A percentile compares a stretch with the other conserved stretches of the same genome.
phyloP scores from a whole-genome alignment of 352 stramenopile genomes.

The Globisporangium nodosum region DNA sequence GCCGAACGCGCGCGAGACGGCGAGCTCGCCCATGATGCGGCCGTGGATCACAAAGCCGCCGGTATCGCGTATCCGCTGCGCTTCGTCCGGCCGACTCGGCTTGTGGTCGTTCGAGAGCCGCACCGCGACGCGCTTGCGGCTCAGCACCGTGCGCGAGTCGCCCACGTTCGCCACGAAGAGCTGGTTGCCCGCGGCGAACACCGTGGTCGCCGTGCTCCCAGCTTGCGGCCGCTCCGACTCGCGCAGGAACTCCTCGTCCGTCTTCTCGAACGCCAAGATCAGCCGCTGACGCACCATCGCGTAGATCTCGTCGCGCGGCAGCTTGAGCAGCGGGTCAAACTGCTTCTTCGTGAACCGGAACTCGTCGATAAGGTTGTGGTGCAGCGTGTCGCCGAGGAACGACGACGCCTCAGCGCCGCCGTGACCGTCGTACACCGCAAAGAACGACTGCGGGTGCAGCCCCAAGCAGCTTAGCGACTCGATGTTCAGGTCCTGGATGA shows the following conservation, averaged over 20 bases:
- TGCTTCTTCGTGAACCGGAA: constrained; percentile 48
- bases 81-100: constrained; percentile 90
- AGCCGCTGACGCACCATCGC: constrained; percentile 51
- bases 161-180: constrained; percentile 96
- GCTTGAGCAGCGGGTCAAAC: constrained; percentile 27
- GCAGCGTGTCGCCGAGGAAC: constrained; percentile 79
- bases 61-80: constrained; percentile 92
- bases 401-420: constrained; percentile 91
- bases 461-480: constrained; percentile 41
- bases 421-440: constrained; percentile 96
- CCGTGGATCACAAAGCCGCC: constrained; percentile 87
- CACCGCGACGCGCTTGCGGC: constrained; percentile 77
- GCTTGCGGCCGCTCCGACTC: constrained; percentile 62
- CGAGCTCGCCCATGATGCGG: constrained; percentile 92
- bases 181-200: constrained; percentile 89
- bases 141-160: constrained; percentile 94
- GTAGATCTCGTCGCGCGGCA: constrained; percentile 38
- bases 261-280: constrained; percentile 52
- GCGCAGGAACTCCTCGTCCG: constrained; percentile 67
- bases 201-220: constrained; percentile 93
- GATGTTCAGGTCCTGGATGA: constrained; percentile 90
- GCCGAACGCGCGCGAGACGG: constrained; percentile 76
- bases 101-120: constrained; percentile 97
- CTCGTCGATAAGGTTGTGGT: constrained; percentile 58
- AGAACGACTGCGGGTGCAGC: constrained; percentile 89